Evolutionary conservation across 148 eudicot genomes (phyloP).

Genomic region (Rheum nobile): DNA sequence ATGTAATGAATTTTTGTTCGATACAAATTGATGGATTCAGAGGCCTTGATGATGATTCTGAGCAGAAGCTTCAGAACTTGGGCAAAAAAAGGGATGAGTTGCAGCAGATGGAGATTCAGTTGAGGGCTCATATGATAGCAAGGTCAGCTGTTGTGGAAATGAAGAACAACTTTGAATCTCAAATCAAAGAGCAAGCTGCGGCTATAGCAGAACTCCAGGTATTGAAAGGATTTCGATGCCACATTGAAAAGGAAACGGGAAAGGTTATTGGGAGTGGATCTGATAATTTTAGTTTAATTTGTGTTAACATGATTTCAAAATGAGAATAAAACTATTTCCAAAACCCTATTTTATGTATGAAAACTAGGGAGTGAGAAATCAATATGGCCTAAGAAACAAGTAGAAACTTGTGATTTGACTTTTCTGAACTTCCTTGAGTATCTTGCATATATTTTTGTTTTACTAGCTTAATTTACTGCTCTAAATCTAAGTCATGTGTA

Average conservation of each 20-base stretch:
- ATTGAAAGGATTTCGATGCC: no score
- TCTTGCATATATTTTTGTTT: not conserved
- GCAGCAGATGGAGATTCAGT: slow-evolving; percentile 73
- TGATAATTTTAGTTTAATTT: not conserved
- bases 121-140: slow-evolving; percentile 61
- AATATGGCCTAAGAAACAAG: not conserved
- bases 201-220: slow-evolving; percentile 67
- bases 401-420: not conserved
- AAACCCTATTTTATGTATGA: not conserved
- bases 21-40: slow-evolving; percentile 58
- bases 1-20: slow-evolving; percentile 53
- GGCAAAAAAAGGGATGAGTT: slow-evolving; percentile 59
- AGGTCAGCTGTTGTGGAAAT: slow-evolving; percentile 55
- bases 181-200: slow-evolving; percentile 52
- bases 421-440: not conserved
- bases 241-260: not conserved
- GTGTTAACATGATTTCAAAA: not conserved
- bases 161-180: slow-evolving; percentile 50
- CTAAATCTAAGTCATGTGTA: not conserved
- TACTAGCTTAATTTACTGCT: not conserved
- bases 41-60: slow-evolving; percentile 33
- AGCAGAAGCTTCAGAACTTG: slow-evolving; percentile 51
- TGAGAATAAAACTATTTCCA: not conserved
- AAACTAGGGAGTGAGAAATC: not conserved
- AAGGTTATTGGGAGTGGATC: not conserved